Base-by-base conservation (phyloP, 768 basidiomycete species). In the Lactifluus echinatus region DNA sequence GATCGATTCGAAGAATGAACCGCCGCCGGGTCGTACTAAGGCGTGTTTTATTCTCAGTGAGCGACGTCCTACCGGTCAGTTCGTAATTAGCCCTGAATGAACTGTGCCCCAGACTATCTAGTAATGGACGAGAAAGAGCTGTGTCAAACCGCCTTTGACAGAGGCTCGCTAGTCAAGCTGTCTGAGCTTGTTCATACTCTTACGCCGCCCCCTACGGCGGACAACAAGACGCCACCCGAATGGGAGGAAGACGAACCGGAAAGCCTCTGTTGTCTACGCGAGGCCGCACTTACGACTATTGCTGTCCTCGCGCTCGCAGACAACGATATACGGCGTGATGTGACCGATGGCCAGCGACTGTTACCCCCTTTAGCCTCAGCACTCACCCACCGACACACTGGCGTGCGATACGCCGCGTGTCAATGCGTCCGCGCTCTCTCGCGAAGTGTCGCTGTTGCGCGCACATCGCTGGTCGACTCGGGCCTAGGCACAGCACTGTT, bases 401-500 rank as follows among this genome's bases (percentile, higher is more conserved):
- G 88, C 1, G 85, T 94, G 3, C 81, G 93, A 6, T 89, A 88
- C 44, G 90, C 89, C 0, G 88, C 89, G 0, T 93, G 90, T 65
- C 93, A 95, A 64, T 87, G 87, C 62, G 78, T 91, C 1, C 76
- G 93, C 15, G 87, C 88, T 0, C 74, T 98, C 37, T 83, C 83
- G 39, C 79, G 95, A 23, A 84, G 84, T 8, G 84, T 94, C 2
- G 79, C 83, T 0, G 85, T 93, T 10, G 73, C 94, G 29, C 75
- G 91, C 29, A 96, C 93, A 33, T 90, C 83, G 57, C 77, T 97
- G 17, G 81, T 91, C 3, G 93, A 97, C 65, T 82, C 80, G 31
- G 89, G 87, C 1, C 72, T 94, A 3, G 92, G 89, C 0, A 73
- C 84, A 67, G 76, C 79, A 8, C 75, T 96, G 4, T 83, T 89